Evolutionary conservation across 495 filamentous ascomycete genomes (phyloP).

Genomic region (Ascobolus immersus): DNA sequence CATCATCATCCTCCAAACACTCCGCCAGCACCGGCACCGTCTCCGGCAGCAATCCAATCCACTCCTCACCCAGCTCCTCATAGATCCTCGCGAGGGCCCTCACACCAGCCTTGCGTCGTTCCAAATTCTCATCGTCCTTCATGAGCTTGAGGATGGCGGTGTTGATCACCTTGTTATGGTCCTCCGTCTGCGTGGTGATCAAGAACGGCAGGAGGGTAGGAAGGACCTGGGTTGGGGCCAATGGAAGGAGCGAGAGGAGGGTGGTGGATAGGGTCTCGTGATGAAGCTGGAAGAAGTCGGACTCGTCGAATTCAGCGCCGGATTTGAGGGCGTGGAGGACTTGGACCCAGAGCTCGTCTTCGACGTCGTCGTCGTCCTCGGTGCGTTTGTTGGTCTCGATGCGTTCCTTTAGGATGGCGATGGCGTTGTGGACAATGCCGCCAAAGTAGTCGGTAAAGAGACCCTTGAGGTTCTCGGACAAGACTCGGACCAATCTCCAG

Average conservation of each 20-base stretch:
- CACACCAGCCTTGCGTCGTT: conserved; percentile 49
- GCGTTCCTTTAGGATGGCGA: conserved; percentile 29
- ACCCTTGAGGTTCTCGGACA: conserved; percentile 65
- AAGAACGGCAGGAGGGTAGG: too few relatives aligned
- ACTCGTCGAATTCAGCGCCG: conserved; percentile 53
- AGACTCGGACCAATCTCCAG: conserved; percentile 50
- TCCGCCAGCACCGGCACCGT: conserved; percentile 89
- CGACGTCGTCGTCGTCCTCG: too few relatives aligned
- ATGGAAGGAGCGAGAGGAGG: conserved; percentile 19
- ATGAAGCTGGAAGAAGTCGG: conserved; percentile 46
- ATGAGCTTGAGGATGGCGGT: conserved; percentile 44
- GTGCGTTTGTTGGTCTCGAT: not conserved
- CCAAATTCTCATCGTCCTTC: conserved; percentile 37
- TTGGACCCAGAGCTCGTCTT: conserved; percentile 14
- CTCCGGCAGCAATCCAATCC: conserved; percentile 69
- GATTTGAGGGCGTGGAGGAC: conserved; percentile 42
- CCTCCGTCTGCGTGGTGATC: conserved; percentile 53
- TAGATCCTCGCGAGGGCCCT: conserved; percentile 55
- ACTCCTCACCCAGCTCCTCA: conserved; percentile 61
- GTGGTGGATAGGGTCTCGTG: conserved; percentile 22
- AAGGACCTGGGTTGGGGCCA: conserved; percentile 21
- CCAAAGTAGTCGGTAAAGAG: conserved; percentile 77
- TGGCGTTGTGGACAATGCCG: conserved; percentile 52
- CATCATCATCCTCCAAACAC: conserved; percentile 84
- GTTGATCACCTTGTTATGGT: conserved; percentile 78